phyloP scores from a whole-genome alignment of 2,329 filamentous ascomycete species.

The Colletotrichum trifolii region DNA sequence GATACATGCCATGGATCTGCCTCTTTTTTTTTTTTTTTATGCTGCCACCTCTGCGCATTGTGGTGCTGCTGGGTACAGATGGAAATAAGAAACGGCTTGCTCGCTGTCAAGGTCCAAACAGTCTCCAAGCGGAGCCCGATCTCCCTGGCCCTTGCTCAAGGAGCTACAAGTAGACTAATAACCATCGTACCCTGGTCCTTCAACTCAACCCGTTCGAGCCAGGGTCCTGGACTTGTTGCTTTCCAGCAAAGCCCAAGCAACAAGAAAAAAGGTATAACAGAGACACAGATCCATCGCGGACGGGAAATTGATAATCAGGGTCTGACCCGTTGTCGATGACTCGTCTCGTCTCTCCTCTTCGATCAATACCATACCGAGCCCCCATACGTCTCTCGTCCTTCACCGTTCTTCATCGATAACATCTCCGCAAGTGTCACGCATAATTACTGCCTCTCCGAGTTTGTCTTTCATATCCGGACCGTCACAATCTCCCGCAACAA shows the following conservation, averaged over 20 bases:
- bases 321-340: constrained; percentile 38
- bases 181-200: constrained; percentile 25
- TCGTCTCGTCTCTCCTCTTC: constrained; percentile 33
- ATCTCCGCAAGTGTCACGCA: constrained; percentile 6
- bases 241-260: constrained; percentile 9
- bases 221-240: constrained; percentile 33
- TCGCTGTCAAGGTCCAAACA: constrained; percentile 27
- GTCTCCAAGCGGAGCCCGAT: constrained; percentile 33
- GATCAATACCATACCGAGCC: constrained; percentile 24
- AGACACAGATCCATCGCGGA: constrained; percentile 36
- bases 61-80: constrained; percentile 17
- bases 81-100: constrained; percentile 37
- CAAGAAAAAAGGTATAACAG: constrained; percentile 36
- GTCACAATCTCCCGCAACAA: not conserved
- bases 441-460: not conserved
- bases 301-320: constrained; percentile 34
- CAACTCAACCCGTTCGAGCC: constrained; percentile 21
- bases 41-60: constrained; percentile 25
- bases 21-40: not conserved
- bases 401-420: constrained; percentile 31
- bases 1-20: constrained; percentile 34
- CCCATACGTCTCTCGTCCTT: constrained; percentile 8
- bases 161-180: constrained; percentile 16
- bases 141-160: constrained; percentile 32
- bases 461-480: not conserved